A percentile compares a stretch with the other conserved stretches of the same genome.
phyloP scores from a whole-genome alignment of 2,329 filamentous ascomycete genomes.

The Fusarium fracticaudum region DNA sequence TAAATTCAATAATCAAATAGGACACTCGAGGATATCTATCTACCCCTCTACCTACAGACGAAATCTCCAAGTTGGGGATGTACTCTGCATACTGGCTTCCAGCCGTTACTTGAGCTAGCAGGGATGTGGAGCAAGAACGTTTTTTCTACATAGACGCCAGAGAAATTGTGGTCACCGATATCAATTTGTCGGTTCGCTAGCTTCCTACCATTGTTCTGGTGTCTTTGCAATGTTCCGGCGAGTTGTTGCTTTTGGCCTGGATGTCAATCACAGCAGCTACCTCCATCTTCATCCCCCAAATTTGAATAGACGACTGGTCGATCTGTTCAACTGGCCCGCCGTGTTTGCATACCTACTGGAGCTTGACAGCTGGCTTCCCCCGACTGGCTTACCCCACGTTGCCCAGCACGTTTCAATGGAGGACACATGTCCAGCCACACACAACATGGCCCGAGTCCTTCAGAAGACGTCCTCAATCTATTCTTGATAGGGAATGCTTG shows the following conservation, averaged over 20 bases:
- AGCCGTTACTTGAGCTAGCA: conserved; percentile 33
- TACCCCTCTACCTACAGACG: conserved; percentile 1
- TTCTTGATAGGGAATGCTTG: conserved; percentile 32
- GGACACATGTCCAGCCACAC: conserved; percentile 52
- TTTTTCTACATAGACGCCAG: conserved; percentile 31
- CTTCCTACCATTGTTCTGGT: background rate
- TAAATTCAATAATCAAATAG: conserved; percentile 4
- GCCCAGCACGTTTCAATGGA: conserved; percentile 49
- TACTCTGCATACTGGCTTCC: conserved; percentile 15
- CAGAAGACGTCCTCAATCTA: conserved; percentile 27
- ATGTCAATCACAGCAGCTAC: conserved; percentile 28
- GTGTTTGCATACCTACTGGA: conserved; percentile 32
- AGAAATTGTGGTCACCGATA: conserved; percentile 11
- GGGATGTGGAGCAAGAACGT: conserved; percentile 31
- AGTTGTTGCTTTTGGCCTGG: conserved; percentile 27
- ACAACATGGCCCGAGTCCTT: conserved; percentile 31
- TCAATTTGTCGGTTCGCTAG: conserved; percentile 5
- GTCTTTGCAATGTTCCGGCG: conserved; percentile 5
- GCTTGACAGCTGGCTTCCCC: conserved; percentile 46
- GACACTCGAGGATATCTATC: background rate
- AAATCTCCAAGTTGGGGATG: conserved; percentile 4
- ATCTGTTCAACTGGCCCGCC: conserved; percentile 28
- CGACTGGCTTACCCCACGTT: conserved; percentile 45
- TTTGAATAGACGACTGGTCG: background rate
- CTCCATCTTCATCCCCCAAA: conserved; percentile 23